Base-by-base conservation (phyloP, 1,139 yeast species). In the Pneumocystis murina region DNA sequence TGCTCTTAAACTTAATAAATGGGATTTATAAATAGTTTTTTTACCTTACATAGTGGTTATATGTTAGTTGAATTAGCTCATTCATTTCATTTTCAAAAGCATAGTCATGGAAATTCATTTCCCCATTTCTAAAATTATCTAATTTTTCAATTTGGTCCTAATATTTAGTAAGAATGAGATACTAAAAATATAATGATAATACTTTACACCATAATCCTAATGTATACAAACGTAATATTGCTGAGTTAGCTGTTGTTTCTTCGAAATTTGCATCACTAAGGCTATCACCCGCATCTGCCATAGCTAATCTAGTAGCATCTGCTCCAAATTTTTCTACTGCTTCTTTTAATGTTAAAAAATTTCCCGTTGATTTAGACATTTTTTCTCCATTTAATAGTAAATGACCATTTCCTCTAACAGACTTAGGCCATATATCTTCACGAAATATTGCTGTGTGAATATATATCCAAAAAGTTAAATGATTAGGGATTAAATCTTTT, bases 231-330 rank as follows among this genome's bases (percentile, higher is more conserved):
- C 98, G 87, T 75, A 92, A 82, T 74, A 94, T 91, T 59, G 97
- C 97, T 61, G 98, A 97, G 72, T 94, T 94, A 64, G 98, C 99
- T 71, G 86, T 91, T 68, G 90, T 80, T 77, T 94, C 98, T 73
- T 92, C 98, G 72, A 94, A 88, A 79, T 94, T 94, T 66, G 99
- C 98, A 76, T 94, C 99, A 77, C 92, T 98, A 69, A 90, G 84
- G 61, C 94, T 79, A 74, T 94, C 99, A 79, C 99, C 99, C 65
- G 97, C 97, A 79, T 94, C 97, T 55, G 98, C 99, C 70, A 94
- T 79, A 10, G 98, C 97, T 75, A 94, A 87, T 80, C 99, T 86
- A 28, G 96, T 81, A 59, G 97, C 97, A 76, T 94, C 99, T 63
- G 98, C 96, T 74, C 98, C 99, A 70, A 85, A 92, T 77, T 92